phyloP scores from a whole-genome alignment of 2,329 filamentous ascomycete species.

The Pseudogymnoascus sp. region DNA sequence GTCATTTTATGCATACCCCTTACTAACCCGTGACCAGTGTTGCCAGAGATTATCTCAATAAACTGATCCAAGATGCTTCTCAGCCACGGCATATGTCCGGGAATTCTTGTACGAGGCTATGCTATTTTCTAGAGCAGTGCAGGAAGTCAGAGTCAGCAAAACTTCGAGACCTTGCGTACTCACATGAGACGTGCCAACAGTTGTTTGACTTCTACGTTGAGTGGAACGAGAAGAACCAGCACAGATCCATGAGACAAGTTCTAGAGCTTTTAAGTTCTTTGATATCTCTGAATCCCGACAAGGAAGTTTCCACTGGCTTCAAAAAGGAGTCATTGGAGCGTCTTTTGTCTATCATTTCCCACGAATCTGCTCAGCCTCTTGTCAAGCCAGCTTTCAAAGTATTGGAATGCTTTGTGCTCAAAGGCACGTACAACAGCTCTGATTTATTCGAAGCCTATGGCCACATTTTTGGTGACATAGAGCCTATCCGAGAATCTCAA shows the following conservation, averaged over 20 bases:
- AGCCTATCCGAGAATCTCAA: conserved; percentile 18
- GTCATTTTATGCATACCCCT: background rate
- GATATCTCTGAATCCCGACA: conserved; percentile 40
- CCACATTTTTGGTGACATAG: conserved; percentile 14
- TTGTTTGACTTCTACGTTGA: conserved; percentile 57
- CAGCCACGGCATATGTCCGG: conserved; percentile 48
- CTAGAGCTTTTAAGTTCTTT: conserved; percentile 48
- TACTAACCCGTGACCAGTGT: conserved; percentile 10
- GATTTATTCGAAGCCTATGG: background rate
- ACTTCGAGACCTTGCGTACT: conserved; percentile 44
- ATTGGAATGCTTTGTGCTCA: conserved; percentile 56
- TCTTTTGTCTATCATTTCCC: conserved; percentile 50
- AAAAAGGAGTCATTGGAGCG: conserved; percentile 40
- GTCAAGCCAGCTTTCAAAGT: conserved; percentile 63
- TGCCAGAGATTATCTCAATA: conserved; percentile 17
- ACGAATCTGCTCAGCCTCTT: conserved; percentile 51
- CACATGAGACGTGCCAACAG: conserved; percentile 36
- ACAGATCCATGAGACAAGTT: conserved; percentile 54
- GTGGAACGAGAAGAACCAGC: conserved; percentile 58
- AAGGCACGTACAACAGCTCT: conserved; percentile 35
- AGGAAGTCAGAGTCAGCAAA: conserved; percentile 38
- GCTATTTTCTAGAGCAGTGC: conserved; percentile 52
- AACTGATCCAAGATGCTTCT: conserved; percentile 21
- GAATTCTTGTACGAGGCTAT: conserved; percentile 50
- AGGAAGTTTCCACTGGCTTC: conserved; percentile 32